Conservation (phyloP, 2,329 filamentous ascomycete species). For the Zalaria obscura region DNA sequence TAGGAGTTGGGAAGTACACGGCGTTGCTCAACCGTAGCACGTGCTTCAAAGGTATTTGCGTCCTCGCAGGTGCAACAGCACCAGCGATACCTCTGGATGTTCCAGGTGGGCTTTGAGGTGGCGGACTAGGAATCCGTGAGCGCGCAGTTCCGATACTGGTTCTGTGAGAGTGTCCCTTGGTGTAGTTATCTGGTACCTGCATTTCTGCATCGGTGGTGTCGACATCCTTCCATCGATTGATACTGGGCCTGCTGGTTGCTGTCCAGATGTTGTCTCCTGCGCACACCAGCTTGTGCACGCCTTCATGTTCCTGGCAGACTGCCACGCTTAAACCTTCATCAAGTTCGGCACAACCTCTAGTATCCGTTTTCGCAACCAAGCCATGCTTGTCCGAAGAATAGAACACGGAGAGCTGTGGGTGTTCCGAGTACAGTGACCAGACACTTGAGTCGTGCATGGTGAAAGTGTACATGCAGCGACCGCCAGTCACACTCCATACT, state of each 20-base stretch:
- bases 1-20: conserved; percentile 51
- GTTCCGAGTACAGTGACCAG: conserved; percentile 85
- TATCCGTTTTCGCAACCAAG: conserved; percentile 90
- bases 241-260: conserved; percentile 76
- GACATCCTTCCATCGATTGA: conserved; percentile 82
- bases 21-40: conserved; percentile 76
- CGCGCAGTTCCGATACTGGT: conserved; percentile 34
- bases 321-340: conserved; percentile 84
- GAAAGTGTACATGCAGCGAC: conserved; percentile 91
- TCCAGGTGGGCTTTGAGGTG: conserved; percentile 9
- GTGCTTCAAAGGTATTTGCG: conserved; percentile 62
- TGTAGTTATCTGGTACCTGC: conserved; percentile 36
- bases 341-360: conserved; percentile 58
- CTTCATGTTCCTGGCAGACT: conserved; percentile 83
- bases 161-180: conserved; percentile 28
- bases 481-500: conserved; percentile 90
- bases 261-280: conserved; percentile 76
- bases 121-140: conserved; percentile 25
- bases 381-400: conserved; percentile 91
- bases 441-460: conserved; percentile 99
- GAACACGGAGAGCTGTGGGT: conserved; percentile 75
- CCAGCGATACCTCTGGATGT: conserved; percentile 7
- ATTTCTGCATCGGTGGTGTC: conserved; percentile 61
- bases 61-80: conserved; percentile 28
- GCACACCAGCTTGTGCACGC: conserved; percentile 49